phyloP scores from a whole-genome alignment of 2,329 filamentous ascomycete species.

The Coniochaeta sp. region DNA sequence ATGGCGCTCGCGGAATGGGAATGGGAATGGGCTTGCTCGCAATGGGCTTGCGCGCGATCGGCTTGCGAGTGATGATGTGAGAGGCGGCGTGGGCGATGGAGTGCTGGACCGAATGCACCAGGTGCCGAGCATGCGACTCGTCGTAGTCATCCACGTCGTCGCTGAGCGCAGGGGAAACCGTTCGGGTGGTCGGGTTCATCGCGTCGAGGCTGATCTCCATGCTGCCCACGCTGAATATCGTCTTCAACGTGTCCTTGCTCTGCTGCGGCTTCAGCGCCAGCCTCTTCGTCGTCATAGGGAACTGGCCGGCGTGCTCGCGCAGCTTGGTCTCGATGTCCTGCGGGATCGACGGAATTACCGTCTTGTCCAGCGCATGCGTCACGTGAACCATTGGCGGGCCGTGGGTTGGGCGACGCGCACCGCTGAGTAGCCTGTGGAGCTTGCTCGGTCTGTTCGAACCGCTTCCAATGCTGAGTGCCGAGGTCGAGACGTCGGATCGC shows the following conservation, averaged over 20 bases:
- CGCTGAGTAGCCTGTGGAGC: conserved; percentile 32
- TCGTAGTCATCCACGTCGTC: conserved; percentile 10
- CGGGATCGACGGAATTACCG: conserved; percentile 27
- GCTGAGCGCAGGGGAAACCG: not conserved
- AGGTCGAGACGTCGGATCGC: conserved; percentile 20
- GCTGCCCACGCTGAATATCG: conserved; percentile 43
- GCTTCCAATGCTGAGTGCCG: conserved; percentile 26
- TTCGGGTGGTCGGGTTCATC: not conserved
- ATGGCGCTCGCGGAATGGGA: conserved; percentile 11
- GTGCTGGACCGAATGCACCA: not conserved
- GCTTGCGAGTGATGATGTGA: conserved; percentile 22
- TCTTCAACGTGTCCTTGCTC: conserved; percentile 42
- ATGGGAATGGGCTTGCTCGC: too few relatives aligned
- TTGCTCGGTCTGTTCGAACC: conserved; percentile 28
- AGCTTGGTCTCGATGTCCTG: conserved; percentile 27
- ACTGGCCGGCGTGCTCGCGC: conserved; percentile 24
- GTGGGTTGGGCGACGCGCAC: conserved; percentile 17
- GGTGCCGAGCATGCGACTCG: conserved; percentile 14
- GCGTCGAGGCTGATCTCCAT: conserved; percentile 25
- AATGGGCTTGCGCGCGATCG: conserved; percentile 24
- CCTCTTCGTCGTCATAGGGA: conserved; percentile 27
- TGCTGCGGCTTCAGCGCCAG: conserved; percentile 28
- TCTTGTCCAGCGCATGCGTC: conserved; percentile 24
- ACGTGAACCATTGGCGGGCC: conserved; percentile 22
- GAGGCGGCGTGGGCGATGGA: conserved; percentile 19